phyloP scores from a whole-genome alignment of 371 early-diverging fungal species.

The Parasitella parasitica region DNA sequence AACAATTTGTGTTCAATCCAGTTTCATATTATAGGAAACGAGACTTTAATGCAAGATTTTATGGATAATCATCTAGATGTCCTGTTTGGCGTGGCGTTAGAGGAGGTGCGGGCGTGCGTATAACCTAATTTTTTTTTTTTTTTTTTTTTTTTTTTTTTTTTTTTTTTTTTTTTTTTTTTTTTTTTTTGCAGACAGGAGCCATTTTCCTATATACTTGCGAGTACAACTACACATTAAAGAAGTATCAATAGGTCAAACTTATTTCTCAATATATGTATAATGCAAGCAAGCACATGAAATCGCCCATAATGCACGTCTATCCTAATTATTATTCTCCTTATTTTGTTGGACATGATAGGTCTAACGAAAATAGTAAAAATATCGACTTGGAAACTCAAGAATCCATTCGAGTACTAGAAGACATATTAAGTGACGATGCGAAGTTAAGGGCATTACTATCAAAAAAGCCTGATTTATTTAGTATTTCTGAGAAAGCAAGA shows the following conservation, averaged over 20 bases:
- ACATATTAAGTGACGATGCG: neutral
- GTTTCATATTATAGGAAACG: too few relatives aligned
- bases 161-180: too few relatives aligned
- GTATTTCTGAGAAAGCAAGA: neutral
- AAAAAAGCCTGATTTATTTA: neutral
- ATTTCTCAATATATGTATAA: neutral
- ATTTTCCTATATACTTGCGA: too few relatives aligned
- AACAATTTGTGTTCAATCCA: too few relatives aligned
- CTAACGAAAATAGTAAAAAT: neutral
- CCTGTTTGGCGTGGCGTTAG: too few relatives aligned
- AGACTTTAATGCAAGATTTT: too few relatives aligned
- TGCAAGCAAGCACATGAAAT: neutral
- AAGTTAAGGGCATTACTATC: neutral
- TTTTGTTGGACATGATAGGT: neutral
- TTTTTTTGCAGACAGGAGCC: too few relatives aligned
- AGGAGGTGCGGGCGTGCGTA: too few relatives aligned
- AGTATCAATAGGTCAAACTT: neutral
- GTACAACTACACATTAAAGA: too few relatives aligned
- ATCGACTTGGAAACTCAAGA: neutral
- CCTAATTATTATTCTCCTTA: neutral
- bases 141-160: too few relatives aligned
- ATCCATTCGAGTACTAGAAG: neutral
- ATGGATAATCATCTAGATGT: too few relatives aligned
- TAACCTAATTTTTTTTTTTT: too few relatives aligned
- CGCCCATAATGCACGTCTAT: neutral